Evolutionary conservation across 805 yeast species (phyloP), one percentile per base, ranked within the genome.

Genomic region (Alloascoidea hylecoeti): DNA sequence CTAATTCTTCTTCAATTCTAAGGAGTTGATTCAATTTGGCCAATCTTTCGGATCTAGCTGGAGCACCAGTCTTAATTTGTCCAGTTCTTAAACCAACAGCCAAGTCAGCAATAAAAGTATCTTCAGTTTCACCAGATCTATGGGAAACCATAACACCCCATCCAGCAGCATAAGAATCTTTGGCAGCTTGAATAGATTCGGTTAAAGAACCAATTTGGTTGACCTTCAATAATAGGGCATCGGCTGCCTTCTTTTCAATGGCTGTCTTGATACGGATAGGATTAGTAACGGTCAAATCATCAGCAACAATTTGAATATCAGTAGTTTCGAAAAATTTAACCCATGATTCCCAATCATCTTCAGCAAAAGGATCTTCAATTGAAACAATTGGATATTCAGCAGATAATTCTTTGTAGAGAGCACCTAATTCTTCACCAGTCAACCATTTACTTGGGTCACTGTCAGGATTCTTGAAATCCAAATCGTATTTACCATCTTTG

Each of bases 61-160:
- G 97, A 63, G 98, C 97, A 79, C 98, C 98, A 53, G 96, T 84
- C 88, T 89, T 89, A 70, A 89, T 83, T 76, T 89, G 97, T 64
- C 96, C 98, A 51, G 94, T 57, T 79, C 96, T 85, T 66, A 89
- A 76, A 75, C 97, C 97, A 56, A 92, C 98, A 57, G 85, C 72
- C 63, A 89, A 76, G 69, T 89, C 97, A 60, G 98, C 97, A 66
- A 89, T 89, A 73, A 84, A 79, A 58, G 94, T 80, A 70, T 92
- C 98, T 74, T 92, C 98, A 52, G 96, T 88, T 77, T 89, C 98
- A 72, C 98, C 98, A 55, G 96, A 88, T 79, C 98, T 86, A 85
- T 89, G 98, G 58, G 96, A 88, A 57, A 92, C 97, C 96, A 89
- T 88, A 61, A 88, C 96, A 75, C 96, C 96, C 98, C 98, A 89